Evolutionary conservation across 2,329 filamentous ascomycete species (phyloP).

Genomic region (Colletotrichum lindemuthianum): DNA sequence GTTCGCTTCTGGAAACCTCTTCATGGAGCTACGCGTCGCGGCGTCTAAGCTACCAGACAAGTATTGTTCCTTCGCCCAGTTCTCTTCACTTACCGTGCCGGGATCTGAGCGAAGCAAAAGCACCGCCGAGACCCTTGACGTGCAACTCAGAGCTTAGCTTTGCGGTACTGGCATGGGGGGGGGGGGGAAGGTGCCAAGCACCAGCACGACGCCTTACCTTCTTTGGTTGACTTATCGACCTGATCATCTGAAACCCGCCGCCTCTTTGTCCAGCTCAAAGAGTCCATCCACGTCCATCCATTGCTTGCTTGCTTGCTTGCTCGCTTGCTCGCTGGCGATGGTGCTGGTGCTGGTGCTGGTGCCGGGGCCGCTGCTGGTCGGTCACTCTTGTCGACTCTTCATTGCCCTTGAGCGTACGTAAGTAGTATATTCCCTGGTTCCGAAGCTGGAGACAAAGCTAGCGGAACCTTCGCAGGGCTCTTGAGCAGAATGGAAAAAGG

Average conservation of each 20-base stretch:
- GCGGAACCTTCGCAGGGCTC: neutral
- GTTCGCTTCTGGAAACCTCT: conserved; percentile 14
- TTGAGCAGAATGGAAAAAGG: neutral
- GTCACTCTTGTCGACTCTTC: neutral
- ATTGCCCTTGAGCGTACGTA: no score
- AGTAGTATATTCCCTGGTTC: no score
- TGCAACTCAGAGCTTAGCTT: conserved; percentile 3
- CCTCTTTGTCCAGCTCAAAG: conserved; percentile 19
- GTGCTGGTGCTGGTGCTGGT: neutral
- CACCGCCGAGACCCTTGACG: conserved; percentile 7
- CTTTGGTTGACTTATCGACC: conserved; percentile 27
- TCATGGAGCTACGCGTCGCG: conserved; percentile 8
- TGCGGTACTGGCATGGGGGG: neutral
- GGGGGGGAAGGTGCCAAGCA: conserved; percentile 3
- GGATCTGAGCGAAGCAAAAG: conserved; percentile 5
- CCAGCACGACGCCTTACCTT: conserved; percentile 12
- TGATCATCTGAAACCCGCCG: conserved; percentile 27
- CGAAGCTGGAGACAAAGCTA: no score
- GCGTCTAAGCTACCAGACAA: neutral
- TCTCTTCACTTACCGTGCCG: neutral
- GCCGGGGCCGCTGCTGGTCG: neutral
- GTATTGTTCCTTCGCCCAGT: neutral
- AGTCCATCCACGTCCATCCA: neutral
- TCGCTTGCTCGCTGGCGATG: neutral
- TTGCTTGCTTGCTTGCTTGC: neutral